Evolutionary conservation across 176 grass and related monocot genomes (phyloP).

Genomic region (Bolboschoenus planiculmis): DNA sequence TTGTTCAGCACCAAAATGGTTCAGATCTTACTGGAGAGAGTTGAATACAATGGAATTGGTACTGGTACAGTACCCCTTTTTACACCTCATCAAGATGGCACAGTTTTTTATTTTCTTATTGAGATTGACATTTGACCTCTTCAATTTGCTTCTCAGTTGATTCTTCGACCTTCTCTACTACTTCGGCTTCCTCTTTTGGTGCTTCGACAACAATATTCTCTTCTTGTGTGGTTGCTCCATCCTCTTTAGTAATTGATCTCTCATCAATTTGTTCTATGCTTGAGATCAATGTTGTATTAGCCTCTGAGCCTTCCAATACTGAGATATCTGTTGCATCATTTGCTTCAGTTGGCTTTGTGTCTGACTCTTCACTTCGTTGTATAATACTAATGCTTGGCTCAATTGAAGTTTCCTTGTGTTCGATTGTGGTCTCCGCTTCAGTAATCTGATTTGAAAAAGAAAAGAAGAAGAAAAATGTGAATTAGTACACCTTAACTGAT

Average conservation of each 20-base stretch:
- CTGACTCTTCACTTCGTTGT: background rate
- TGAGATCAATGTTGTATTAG: background rate
- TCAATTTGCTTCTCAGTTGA: too few relatives aligned
- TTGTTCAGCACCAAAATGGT: too few relatives aligned
- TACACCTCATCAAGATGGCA: too few relatives aligned
- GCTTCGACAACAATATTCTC: background rate
- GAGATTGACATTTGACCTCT: background rate
- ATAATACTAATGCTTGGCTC: background rate
- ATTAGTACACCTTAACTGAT: background rate
- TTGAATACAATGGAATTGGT: too few relatives aligned
- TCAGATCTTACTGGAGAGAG: too few relatives aligned
- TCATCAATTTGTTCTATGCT: background rate
- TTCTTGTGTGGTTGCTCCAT: background rate
- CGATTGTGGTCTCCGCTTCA: background rate
- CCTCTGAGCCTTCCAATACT: background rate
- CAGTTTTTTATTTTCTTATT: too few relatives aligned
- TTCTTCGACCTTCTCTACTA: background rate
- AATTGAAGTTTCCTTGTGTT: background rate
- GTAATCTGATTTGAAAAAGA: background rate
- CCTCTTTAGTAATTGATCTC: background rate
- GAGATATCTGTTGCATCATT: background rate
- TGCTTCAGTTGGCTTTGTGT: background rate
- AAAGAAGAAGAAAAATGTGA: background rate
- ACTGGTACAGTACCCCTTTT: too few relatives aligned
- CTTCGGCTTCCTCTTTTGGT: conserved; percentile 1